Conservation (phyloP, 208 protist genomes). For the Leishmania tropica region DNA sequence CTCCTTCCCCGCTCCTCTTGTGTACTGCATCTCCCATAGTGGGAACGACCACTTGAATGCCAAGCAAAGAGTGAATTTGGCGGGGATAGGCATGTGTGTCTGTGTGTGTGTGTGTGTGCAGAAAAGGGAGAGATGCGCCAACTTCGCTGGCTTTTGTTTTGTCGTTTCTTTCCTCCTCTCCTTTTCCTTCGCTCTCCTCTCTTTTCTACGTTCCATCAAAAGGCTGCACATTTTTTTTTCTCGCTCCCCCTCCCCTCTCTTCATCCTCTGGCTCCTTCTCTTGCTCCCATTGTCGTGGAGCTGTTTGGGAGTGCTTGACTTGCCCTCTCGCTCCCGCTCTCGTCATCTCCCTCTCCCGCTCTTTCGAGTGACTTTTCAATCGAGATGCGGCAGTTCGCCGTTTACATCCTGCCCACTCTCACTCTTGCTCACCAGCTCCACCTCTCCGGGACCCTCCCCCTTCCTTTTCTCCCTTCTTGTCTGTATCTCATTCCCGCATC, state of each 20-base stretch:
- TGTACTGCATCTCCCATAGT: not conserved
- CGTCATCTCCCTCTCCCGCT: not conserved
- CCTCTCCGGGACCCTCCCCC: too few species aligned
- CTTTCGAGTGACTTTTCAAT: not conserved
- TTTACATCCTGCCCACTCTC: not conserved
- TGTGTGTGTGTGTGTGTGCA: not conserved
- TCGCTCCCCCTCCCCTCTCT: not conserved
- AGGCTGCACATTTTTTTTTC: not conserved
- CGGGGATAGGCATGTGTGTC: not conserved
- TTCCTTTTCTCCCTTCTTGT: not conserved
- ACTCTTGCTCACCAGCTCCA: not conserved
- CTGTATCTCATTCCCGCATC: not conserved
- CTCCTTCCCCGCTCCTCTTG: not conserved
- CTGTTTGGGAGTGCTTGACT: not conserved
- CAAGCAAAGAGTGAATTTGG: not conserved
- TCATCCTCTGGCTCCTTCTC: not conserved
- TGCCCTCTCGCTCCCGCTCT: not conserved
- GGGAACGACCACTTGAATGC: not conserved
- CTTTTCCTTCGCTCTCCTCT: not conserved
- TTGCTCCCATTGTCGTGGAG: not conserved
- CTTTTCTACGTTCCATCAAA: conserved; percentile 1
- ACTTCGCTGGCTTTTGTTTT: not conserved
- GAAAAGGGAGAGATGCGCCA: not conserved
- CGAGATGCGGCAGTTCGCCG: not conserved
- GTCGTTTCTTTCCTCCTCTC: not conserved